Evolutionary conservation across 257 asterid genomes (phyloP), one percentile per base, ranked within the genome.

Genomic region (Mentha longifolia): DNA sequence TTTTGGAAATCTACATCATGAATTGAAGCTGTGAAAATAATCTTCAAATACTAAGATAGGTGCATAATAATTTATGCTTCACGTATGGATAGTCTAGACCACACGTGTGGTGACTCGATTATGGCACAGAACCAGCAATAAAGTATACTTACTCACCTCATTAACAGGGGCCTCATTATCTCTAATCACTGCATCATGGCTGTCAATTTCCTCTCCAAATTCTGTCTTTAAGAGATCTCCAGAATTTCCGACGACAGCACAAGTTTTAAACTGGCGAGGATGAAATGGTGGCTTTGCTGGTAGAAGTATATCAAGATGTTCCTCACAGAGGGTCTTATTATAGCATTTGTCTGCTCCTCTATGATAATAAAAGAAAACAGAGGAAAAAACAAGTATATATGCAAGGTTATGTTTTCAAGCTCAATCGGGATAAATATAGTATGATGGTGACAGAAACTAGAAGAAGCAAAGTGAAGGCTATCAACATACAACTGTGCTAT

Each of bases 121-220:
- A 52, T 14, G 55, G 30, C 59, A 67, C 35, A 50, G 55, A 66
- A 59, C 54, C 41, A 55, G 74, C 61, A 28, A 28, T 28, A 35
- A 20, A 62, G 50, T 37, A 37, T 4, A 30, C 17, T 71, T 59
- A 65, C 28, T 49, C 81, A 95, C 99, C 93, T 87, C 86, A 78
- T 85, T 92, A 75, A 95, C 98, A 35, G 98, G 99, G 68, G 98
- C 99, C 83, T 95, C 99, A 71, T 92, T 95, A 81, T 95, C 99
- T 83, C 99, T 87, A 76, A 92, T 87, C 65, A 95, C 98, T 39
- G 92, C 96, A 84, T 95, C 99, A 61, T 95, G 99, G 55, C 92
- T 77, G 76, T 95, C 99, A 73, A 95, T 95, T 84, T 95, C 99
- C 78, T 83, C 63, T 33, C 99, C 99, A 71, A 92, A 95, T 77